These are phyloP conservation scores for Persicaria tinctoria DNA, from an alignment of 148 eudicot genomes.

Conservation along the genomic window DNA sequence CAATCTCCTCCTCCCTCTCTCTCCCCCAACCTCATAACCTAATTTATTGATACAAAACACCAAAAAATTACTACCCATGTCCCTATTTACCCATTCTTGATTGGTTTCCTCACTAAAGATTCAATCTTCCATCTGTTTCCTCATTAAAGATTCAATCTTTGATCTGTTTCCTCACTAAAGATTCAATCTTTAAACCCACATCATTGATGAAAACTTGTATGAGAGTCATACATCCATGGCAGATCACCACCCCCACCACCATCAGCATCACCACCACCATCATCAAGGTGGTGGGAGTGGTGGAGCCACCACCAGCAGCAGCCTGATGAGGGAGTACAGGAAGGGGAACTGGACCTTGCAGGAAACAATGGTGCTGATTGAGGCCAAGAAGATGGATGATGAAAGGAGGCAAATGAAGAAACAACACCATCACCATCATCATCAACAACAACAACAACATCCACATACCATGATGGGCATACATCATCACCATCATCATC, in stretches of 20 bases:
- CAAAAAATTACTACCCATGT: no score
- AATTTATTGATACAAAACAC: no score
- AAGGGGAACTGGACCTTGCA: constrained; percentile 90
- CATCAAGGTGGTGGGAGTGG: not conserved
- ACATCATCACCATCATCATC: constrained; percentile 1
- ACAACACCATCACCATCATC: constrained; percentile 1
- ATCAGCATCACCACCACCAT: not conserved
- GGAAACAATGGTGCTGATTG: constrained; percentile 72
- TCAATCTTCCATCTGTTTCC: not conserved
- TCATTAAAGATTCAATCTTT: no score
- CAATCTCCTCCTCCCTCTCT: not conserved
- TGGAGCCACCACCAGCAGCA: not conserved
- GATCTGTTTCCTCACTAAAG: no score
- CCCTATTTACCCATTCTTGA: no score
- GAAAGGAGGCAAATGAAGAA: constrained; percentile 33
- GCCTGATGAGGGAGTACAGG: constrained; percentile 57
- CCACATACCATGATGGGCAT: not conserved
- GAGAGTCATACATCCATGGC: constrained; percentile 4
- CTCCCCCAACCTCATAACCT: not conserved
- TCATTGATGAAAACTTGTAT: not conserved
- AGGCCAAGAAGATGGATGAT: constrained; percentile 84
- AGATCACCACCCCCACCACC: not conserved
- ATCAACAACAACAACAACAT: constrained; percentile 2
- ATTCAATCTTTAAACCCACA: not conserved
- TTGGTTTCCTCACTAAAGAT: not conserved